Percentiles rank a stretch among this genome's conserved stretches.
Evolutionary conservation across 495 filamentous ascomycete species (phyloP).

Genomic region (Neurospora discreta): DNA sequence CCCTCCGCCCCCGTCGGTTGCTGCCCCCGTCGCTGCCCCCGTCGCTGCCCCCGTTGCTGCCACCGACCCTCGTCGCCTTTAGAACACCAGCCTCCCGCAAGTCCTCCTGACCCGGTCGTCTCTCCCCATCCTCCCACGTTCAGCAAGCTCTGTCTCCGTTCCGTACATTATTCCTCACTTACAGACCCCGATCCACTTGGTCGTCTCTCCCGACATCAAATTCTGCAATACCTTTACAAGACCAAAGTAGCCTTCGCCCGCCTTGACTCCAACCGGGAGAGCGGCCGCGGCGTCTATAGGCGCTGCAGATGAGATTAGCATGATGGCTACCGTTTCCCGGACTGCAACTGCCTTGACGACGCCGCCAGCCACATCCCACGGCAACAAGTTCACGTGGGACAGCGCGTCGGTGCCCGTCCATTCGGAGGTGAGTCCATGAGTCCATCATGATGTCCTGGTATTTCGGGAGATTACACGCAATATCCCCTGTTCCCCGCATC

Average conservation of each 20-base stretch:
- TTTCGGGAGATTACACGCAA: background rate
- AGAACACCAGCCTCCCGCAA: background rate
- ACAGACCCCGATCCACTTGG: background rate
- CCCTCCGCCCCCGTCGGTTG: background rate
- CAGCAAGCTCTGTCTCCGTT: background rate
- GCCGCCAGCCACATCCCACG: slow-evolving; percentile 41
- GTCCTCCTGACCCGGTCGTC: background rate
- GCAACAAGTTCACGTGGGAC: slow-evolving; percentile 40
- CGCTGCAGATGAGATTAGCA: slow-evolving; percentile 9
- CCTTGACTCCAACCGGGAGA: background rate
- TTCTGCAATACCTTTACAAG: background rate
- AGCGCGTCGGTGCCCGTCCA: slow-evolving; percentile 25
- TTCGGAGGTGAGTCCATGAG: slow-evolving; percentile 24
- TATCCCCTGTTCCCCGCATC: background rate
- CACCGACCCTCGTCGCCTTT: background rate
- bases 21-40: background rate
- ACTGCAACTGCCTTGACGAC: slow-evolving; percentile 34
- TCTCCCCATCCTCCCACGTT: background rate
- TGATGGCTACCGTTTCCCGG: slow-evolving; percentile 46
- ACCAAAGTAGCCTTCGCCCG: background rate
- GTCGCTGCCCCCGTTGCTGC: background rate
- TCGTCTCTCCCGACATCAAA: background rate
- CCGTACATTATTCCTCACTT: background rate
- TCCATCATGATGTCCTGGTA: background rate
- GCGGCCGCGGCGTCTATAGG: slow-evolving; percentile 5